Evolutionary conservation across 352 stramenopile species (phyloP).

Genomic region (Globisporangium okanoganense): DNA sequence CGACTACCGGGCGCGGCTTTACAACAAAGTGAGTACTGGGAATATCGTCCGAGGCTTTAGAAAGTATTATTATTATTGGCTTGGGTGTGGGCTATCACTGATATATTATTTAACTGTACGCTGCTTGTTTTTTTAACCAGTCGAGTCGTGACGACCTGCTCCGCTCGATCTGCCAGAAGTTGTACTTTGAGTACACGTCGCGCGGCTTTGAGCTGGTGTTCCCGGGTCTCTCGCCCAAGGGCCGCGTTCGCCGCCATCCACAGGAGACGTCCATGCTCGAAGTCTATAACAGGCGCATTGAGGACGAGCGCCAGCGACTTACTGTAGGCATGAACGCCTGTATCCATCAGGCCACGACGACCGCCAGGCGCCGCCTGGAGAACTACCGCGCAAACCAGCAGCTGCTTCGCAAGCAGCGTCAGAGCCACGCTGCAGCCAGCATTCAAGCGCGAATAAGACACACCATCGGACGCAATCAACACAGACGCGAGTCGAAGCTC

Average conservation of each 20-base stretch:
- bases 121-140: not conserved
- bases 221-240: conserved; percentile 27
- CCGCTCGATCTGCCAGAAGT: conserved; percentile 24
- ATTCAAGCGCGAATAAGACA: conserved; percentile 19
- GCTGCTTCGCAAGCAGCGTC: conserved; percentile 12
- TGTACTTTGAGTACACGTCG: conserved; percentile 44
- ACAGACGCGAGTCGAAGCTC: conserved; percentile 12
- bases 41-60: too few relatives aligned
- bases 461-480: conserved; percentile 13
- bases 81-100: not conserved
- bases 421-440: conserved; percentile 18
- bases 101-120: not conserved
- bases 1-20: conserved; percentile 17
- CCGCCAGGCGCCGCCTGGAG: conserved; percentile 23
- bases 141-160: conserved; percentile 9
- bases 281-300: conserved; percentile 1
- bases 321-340: conserved; percentile 11
- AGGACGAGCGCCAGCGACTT: conserved; percentile 13
- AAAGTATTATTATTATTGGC: too few relatives aligned
- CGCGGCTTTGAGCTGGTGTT: conserved; percentile 41
- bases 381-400: conserved; percentile 13
- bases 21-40: conserved; percentile 6
- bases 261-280: conserved; percentile 18
- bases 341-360: conserved; percentile 13
- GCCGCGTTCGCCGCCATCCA: conserved; percentile 25